Base-by-base conservation (phyloP, 78 protist genomes). In the Thecamonas trahens region DNA sequence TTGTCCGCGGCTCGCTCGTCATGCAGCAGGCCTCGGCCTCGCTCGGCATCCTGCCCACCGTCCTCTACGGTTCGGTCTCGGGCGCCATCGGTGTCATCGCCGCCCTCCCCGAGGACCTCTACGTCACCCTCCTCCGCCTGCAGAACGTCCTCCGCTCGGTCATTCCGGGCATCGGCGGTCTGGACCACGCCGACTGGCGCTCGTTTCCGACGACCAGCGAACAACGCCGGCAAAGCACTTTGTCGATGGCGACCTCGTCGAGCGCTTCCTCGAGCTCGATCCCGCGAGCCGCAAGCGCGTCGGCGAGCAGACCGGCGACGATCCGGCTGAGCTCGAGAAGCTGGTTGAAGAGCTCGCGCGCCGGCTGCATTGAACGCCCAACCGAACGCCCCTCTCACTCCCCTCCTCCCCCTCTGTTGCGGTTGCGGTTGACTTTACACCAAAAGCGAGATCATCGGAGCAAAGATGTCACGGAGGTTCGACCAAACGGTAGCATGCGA, bases 161-260 rank as follows among this genome's bases (percentile, higher is more conserved):
- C 8, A 44, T 84, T 24, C 15, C 44, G 28, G 92, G 96, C 17
- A 79, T 91, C 24, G 92, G 94, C 26, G 90, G 92, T 6, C 64
- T 90, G 18, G 15, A 28, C 8, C 91, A 86, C 61, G 65, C 54
- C 1, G 26, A 29, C 60, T 79, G 65, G n/a, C 74, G 71, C n/a
- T 4, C 50, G 45, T 64, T 76, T 28, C n/a, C 58, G 57, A 52
- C 35, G 91, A 91, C 28, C 82, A 84, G 42, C 54, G 58, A 38
- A 63, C 63, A 3, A 9, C 45, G 20, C 40, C 7, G 22, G 65
- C 89, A 0, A 4, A n/a, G 26, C 66, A 65, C 49, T 90, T 84
- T 61, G 55, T 91, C 7, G 96, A 91, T 64, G 96, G 96, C 34
- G 96, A 91, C 53, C 61, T 91, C 38, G 53, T 91, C 60, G 96